Evolutionary conservation across 495 filamentous ascomycete species (phyloP).

Genomic region (Aspergillus steynii): DNA sequence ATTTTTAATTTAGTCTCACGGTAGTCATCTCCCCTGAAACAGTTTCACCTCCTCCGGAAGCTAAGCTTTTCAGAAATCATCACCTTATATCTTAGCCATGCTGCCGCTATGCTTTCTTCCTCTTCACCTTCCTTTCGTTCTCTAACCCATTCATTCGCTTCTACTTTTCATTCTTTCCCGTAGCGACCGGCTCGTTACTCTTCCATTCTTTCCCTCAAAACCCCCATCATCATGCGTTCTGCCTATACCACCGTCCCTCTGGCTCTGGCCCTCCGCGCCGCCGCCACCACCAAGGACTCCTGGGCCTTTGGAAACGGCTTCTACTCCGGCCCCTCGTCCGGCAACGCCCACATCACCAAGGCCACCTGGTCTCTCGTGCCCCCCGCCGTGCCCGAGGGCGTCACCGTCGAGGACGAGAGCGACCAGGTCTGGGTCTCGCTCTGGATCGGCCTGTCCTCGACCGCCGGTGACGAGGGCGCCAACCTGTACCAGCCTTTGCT

Average conservation of each 20-base stretch:
- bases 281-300: constrained; percentile 15
- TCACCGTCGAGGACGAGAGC: background rate
- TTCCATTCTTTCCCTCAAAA: background rate
- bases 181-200: constrained; percentile 1
- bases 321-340: constrained; percentile 18
- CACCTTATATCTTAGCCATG: no score
- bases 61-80: no score
- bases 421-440: constrained; percentile 22
- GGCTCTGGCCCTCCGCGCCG: constrained; percentile 15
- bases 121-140: no score
- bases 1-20: no score
- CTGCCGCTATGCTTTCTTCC: no score
- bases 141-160: background rate
- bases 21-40: no score
- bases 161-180: background rate
- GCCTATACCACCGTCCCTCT: constrained; percentile 11
- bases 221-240: constrained; percentile 14
- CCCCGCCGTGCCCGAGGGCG: constrained; percentile 15
- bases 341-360: constrained; percentile 18
- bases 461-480: constrained; percentile 8
- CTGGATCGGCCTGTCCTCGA: constrained; percentile 19
- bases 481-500: constrained; percentile 24
- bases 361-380: constrained; percentile 22
- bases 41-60: no score
- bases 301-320: constrained; percentile 23